phyloP scores from a whole-genome alignment of 164 flowering plant genomes.

The Macadamia tetraphylla region DNA sequence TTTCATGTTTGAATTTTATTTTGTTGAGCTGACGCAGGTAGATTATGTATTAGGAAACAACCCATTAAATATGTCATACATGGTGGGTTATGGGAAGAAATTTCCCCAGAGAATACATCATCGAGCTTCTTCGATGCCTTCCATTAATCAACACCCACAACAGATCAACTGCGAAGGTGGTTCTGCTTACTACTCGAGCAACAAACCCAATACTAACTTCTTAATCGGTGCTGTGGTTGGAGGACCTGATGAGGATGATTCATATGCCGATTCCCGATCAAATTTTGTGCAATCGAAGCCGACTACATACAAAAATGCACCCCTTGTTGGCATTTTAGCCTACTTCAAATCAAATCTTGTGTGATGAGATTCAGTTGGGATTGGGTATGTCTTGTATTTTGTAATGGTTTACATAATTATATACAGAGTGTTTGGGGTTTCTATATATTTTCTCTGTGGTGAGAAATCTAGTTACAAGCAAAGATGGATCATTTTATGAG shows the following conservation, averaged over 20 bases:
- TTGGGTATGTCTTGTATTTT: too few species aligned
- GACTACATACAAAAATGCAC: conserved; percentile 67
- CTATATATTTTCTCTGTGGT: too few species aligned
- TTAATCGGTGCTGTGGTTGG: conserved; percentile 65
- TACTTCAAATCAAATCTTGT: conserved; percentile 27
- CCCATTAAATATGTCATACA: conserved; percentile 63
- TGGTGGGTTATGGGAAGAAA: conserved; percentile 71
- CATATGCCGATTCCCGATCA: conserved; percentile 36
- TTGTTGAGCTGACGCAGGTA: conserved; percentile 27
- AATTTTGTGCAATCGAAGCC: conserved; percentile 50
- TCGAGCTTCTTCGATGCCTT: conserved; percentile 53
- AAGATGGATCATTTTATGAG: too few species aligned
- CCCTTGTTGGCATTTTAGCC: conserved; percentile 63
- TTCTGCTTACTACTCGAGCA: conserved; percentile 22
- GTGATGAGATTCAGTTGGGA: background rate
- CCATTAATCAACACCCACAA: conserved; percentile 25
- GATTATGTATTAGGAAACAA: conserved; percentile 60
- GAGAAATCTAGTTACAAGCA: too few species aligned
- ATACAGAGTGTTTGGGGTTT: too few species aligned
- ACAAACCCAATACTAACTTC: conserved; percentile 42
- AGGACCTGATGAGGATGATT: conserved; percentile 48
- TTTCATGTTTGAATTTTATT: too few species aligned
- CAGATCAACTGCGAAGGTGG: conserved; percentile 42
- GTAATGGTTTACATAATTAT: too few species aligned
- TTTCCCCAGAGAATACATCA: conserved; percentile 61